A percentile compares a stretch with the other conserved stretches of the same genome.
Evolutionary conservation across 495 filamentous ascomycete genomes (phyloP).

Genomic region (Baudoinia panamericana): DNA sequence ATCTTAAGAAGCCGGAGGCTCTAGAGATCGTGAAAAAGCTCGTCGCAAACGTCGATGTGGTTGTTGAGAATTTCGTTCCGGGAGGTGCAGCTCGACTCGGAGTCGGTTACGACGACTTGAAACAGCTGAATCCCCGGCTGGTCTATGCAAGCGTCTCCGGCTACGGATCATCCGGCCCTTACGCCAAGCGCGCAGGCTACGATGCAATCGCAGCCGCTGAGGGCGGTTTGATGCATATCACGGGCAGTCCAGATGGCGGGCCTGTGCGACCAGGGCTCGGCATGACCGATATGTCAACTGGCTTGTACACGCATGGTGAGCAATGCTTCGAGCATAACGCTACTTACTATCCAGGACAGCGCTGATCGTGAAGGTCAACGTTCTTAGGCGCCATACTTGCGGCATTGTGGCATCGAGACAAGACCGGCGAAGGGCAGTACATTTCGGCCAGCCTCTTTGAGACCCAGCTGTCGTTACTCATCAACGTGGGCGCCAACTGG

Average conservation of each 20-base stretch:
- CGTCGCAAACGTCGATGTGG: conserved; percentile 23
- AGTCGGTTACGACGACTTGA: conserved; percentile 23
- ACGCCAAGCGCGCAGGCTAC: conserved; percentile 25
- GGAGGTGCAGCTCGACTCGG: conserved; percentile 23
- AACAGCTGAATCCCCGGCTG: conserved; percentile 22
- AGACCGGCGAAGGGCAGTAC: conserved; percentile 26
- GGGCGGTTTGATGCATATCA: conserved; percentile 30
- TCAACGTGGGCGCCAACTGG: conserved; percentile 26
- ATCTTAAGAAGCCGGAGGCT: conserved; percentile 19
- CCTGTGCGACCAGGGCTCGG: conserved; percentile 27
- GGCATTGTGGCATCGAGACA: conserved; percentile 22
- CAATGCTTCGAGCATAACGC: too few species aligned
- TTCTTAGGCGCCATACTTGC: conserved; percentile 26
- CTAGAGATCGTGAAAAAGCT: conserved; percentile 17
- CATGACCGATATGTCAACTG: conserved; percentile 29
- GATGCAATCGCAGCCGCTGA: conserved; percentile 26
- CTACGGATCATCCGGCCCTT: conserved; percentile 27
- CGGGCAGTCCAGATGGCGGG: conserved; percentile 24
- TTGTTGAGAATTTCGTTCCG: conserved; percentile 30
- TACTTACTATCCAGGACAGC: too few species aligned
- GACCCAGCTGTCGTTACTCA: conserved; percentile 25
- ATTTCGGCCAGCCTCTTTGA: conserved; percentile 27
- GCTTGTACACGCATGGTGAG: conserved; percentile 27
- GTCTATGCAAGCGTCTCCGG: conserved; percentile 28
- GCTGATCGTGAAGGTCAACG: too few species aligned